Evolutionary conservation across 495 filamentous ascomycete species (phyloP), one percentile per base, ranked within the genome.

Genomic region (Xylaria longipes): DNA sequence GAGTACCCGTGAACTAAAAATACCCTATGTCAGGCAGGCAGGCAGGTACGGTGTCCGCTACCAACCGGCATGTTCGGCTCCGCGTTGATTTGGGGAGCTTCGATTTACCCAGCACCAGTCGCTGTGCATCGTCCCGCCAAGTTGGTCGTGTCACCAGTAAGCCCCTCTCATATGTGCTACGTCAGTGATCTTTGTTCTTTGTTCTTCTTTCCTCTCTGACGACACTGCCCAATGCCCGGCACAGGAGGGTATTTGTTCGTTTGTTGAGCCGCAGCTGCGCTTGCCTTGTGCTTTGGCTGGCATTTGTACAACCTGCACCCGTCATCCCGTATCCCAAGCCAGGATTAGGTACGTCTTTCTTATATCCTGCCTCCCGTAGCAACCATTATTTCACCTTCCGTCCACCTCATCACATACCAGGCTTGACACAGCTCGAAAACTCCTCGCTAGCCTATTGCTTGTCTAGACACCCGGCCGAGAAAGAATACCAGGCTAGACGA

Each of bases 251-350:
- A 33, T 37, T 41, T 43, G 60, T 37, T 41, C 29, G 60, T 63
- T 63, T 43, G 60, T 31, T n/a, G 62, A 65, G 62, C 41, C 41
- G 39, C 39, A 46, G 45, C 31, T 52, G 39, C 31, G 46, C 63
- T 39, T 66, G 63, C 63, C 46, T 37, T 37, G 43, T 52, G 61
- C n/a, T n/a, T 66, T 52, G 31, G 63, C 37, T 22, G 15, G 43
- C 31, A 35, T 31, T 45, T 35, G 46, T 50, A 27, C 63, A 2
- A 46, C 63, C 45, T n/a, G 29, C 63, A 31, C 45, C 62, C 63
- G 31, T 66, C 17, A 35, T 31, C 14, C 56, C 29, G 8, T 29
- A 54, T 14, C 50, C 22, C 20, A 48, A 48, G 6, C 6, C 20
- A 29, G 50, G 25, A 56, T n/a, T n/a, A n/a, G n/a, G n/a, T 35